Base-by-base conservation (phyloP, 1,139 yeast species). In the Citeromyces siamensis region DNA sequence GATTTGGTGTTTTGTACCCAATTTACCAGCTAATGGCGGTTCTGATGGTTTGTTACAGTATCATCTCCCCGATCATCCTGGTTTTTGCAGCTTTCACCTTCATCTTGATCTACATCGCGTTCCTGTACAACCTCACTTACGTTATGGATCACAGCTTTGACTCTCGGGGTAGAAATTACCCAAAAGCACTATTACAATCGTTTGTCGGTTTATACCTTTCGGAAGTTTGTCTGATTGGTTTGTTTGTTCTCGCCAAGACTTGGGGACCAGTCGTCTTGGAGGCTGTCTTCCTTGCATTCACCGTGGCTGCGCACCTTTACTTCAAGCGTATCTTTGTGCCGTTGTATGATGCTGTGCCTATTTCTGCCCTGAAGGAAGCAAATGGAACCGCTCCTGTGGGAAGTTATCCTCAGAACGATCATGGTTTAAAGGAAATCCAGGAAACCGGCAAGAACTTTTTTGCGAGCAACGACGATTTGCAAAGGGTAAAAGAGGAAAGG, bases 1-100 rank as follows among this genome's bases (percentile, higher is more conserved):
- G 73, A 14, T 90, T 95, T 94, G 98, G 98, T 42, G 82, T 94
- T 1, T 64, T 76, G 2, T 88, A 82, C 68, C 96, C 96, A 5
- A 64, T 75, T 6, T 85, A 80, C 60, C 78, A 94, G 35, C 76
- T 80, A 54, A 71, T 88, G 64, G 82, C 83, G 2, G 83, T 85
- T 42, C 84, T 90, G 44, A 62, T 80, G 34, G 63, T 88, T 44
- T 75, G 88, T 6, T 90, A 84, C 57, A 63, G 95, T 3, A 68
- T 86, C 41, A 84, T 88, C 50, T 70, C 95, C 2, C 97, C 97
- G 35, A 55, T 79, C 38, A 68, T 79, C 42, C 60, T 90, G 45
- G 64, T 75, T 5, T 88, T 90, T 52, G 73, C 86, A 1, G 65
- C 74, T 9, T 63, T 72, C 43, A 79, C 86, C 0, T 85, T 82